Percentiles rank a stretch among this genome's conserved stretches.
phyloP scores from a whole-genome alignment of 345 rosid species.

The thale cress (Arabidopsis thaliana) region DNA sequence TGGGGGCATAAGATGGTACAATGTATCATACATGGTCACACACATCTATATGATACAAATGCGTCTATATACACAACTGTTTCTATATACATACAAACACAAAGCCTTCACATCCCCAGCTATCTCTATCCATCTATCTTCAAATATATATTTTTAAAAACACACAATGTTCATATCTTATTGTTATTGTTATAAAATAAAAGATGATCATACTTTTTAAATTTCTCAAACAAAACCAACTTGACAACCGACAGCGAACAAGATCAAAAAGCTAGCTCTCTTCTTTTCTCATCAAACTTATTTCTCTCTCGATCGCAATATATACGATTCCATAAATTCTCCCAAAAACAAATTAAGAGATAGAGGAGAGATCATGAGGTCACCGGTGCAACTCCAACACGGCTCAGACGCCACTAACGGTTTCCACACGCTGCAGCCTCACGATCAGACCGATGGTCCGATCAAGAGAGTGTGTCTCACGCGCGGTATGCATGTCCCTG shows the following conservation, averaged over 20 bases:
- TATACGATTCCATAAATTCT: constrained; percentile 21
- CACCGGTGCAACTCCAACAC: constrained; percentile 60
- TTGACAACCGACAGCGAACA: constrained; percentile 50
- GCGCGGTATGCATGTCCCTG: constrained; percentile 53
- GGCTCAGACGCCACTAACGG: constrained; percentile 34
- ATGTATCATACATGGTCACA: constrained; percentile 26
- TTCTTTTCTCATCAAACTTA: constrained; percentile 19
- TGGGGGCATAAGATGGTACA: constrained; percentile 22
- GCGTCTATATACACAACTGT: not conserved
- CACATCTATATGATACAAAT: not conserved
- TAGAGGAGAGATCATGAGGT: constrained; percentile 50
- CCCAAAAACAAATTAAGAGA: not conserved
- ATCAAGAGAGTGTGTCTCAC: constrained; percentile 39
- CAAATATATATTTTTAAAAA: not conserved
- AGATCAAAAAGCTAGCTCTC: constrained; percentile 39
- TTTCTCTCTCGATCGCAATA: constrained; percentile 8
- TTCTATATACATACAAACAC: constrained; percentile 25
- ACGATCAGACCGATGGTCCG: constrained; percentile 43
- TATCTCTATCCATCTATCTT: constrained; percentile 38
- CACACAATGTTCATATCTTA: constrained; percentile 34
- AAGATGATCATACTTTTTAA: constrained; percentile 14
- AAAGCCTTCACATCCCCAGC: constrained; percentile 43
- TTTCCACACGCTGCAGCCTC: constrained; percentile 41
- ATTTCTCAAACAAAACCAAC: constrained; percentile 57
- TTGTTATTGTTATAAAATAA: constrained; percentile 14